phyloP scores from a whole-genome alignment of 306 rosid species.

The Cucumis melo region DNA sequence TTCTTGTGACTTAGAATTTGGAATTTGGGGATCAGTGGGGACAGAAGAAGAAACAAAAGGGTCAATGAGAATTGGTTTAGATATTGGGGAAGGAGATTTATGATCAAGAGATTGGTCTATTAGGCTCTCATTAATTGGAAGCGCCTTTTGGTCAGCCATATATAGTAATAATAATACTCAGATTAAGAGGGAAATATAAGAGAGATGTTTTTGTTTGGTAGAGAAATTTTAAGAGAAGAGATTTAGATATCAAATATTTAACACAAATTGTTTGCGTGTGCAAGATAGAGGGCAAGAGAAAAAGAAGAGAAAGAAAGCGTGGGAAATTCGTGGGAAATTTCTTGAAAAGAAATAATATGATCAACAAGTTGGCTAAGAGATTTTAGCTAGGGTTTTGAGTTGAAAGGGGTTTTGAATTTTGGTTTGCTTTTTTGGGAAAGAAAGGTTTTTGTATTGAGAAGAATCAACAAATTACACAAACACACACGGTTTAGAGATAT shows the following conservation, averaged over 20 bases:
- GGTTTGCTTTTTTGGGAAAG: not conserved
- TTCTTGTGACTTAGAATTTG: not conserved
- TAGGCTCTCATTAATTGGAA: not conserved
- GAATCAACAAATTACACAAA: too few relatives aligned
- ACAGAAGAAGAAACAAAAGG: not conserved
- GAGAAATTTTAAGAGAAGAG: not conserved
- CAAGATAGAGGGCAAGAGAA: not conserved
- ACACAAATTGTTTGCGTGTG: not conserved
- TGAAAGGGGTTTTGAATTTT: not conserved
- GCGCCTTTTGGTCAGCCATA: constrained; percentile 2
- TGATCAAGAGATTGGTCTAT: not conserved
- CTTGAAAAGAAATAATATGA: not conserved
- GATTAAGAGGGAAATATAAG: not conserved
- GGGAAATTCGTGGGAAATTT: constrained; percentile 9
- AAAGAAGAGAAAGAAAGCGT: not conserved
- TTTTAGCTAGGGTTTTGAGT: not conserved
- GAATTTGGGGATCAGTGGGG: not conserved
- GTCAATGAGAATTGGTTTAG: not conserved
- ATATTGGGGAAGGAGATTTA: not conserved
- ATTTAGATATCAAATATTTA: not conserved
- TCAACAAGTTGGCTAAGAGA: not conserved
- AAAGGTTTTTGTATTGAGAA: not conserved
- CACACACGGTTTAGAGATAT: not conserved
- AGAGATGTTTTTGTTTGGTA: not conserved
- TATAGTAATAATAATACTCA: not conserved